A percentile compares a stretch with the other conserved stretches of the same genome.
phyloP scores from a whole-genome alignment of 345 rosid genomes.

The Corymbia maculata region DNA sequence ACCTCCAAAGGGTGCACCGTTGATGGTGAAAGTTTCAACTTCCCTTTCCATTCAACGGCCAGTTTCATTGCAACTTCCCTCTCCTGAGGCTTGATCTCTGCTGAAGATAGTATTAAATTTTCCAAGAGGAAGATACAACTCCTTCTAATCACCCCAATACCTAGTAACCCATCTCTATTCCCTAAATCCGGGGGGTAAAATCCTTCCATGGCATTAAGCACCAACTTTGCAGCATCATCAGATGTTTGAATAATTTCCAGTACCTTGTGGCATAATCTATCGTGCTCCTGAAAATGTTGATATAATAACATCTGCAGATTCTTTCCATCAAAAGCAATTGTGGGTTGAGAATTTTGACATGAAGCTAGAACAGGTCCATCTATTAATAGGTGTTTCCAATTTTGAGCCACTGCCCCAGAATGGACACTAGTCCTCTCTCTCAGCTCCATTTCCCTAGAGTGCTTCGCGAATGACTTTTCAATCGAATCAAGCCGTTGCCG shows the following conservation, averaged over 20 bases:
- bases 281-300: conserved; percentile 14
- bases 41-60: conserved; percentile 25
- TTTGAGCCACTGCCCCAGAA: not conserved
- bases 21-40: not conserved
- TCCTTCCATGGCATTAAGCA: conserved; percentile 31
- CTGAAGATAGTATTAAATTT: conserved; percentile 18
- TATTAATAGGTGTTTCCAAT: not conserved
- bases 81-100: conserved; percentile 9
- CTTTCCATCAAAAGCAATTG: conserved; percentile 8
- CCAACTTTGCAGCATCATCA: conserved; percentile 39
- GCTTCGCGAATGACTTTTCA: not conserved
- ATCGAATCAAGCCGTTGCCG: not conserved
- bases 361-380: not conserved
- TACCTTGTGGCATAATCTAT: conserved; percentile 13
- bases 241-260: conserved; percentile 5
- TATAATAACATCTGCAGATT: conserved; percentile 24
- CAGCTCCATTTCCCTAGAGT: not conserved
- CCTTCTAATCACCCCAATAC: conserved; percentile 11
- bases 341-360: not conserved
- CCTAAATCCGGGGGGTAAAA: conserved; percentile 13
- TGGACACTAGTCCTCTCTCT: not conserved
- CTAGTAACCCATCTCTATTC: conserved; percentile 1
- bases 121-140: conserved; percentile 28
- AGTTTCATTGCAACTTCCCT: conserved; percentile 18
- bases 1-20: conserved; percentile 19